phyloP scores from a whole-genome alignment of 345 rosid genomes.

The Eucalyptus sideroxylon region DNA sequence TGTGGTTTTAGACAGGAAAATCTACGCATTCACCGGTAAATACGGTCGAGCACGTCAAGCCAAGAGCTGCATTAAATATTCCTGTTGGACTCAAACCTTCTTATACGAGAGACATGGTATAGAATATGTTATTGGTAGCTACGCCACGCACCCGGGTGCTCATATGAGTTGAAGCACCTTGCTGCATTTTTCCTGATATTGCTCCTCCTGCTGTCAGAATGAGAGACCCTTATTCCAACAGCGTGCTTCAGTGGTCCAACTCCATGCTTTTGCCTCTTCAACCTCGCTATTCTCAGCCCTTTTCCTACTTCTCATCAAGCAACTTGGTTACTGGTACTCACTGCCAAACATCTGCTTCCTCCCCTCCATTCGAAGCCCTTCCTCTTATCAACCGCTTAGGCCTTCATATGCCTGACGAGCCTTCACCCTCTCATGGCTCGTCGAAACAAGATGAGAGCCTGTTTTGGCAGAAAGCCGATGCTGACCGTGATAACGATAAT shows the following conservation, averaged over 20 bases:
- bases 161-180: not conserved
- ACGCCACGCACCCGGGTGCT: not conserved
- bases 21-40: not conserved
- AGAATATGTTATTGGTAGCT: not conserved
- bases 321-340: not conserved
- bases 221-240: not conserved
- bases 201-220: not conserved
- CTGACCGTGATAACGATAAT: not conserved
- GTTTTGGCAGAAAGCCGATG: slow-evolving; percentile 1
- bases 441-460: slow-evolving; percentile 7
- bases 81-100: not conserved
- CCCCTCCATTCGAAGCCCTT: slow-evolving; percentile 10
- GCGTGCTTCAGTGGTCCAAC: not conserved
- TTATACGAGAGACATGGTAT: not conserved
- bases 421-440: not conserved
- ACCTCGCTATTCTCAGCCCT: not conserved
- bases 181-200: not conserved
- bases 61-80: not conserved
- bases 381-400: slow-evolving; percentile 26
- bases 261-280: not conserved
- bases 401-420: not conserved
- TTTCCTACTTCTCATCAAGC: not conserved
- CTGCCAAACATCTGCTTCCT: not conserved
- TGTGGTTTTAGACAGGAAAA: not conserved
- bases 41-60: not conserved